phyloP scores from a whole-genome alignment of 306 rosid genomes.

The Cicer bijugum region DNA sequence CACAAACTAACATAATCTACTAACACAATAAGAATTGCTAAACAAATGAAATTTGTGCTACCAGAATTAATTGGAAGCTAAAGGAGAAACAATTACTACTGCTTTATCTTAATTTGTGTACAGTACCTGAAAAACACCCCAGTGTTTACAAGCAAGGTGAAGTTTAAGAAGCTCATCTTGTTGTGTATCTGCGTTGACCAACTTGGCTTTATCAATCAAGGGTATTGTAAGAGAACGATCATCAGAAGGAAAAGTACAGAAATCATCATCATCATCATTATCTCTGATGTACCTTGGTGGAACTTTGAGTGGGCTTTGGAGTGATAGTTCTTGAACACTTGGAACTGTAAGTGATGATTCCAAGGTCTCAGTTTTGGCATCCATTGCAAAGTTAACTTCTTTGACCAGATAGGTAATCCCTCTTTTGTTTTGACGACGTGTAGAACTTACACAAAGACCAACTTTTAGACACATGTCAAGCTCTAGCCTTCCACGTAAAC shows the following conservation, averaged over 20 bases:
- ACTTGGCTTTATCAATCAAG: slow-evolving; percentile 48
- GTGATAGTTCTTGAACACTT: slow-evolving; percentile 55
- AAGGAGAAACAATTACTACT: background rate
- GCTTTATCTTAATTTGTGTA: background rate
- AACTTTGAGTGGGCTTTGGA: slow-evolving; percentile 37
- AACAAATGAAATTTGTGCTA: background rate
- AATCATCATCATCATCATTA: slow-evolving; percentile 10
- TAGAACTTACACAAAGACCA: no score
- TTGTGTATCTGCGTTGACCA: slow-evolving; percentile 46
- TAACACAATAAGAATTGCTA: background rate
- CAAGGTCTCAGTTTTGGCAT: slow-evolving; percentile 27
- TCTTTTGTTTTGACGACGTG: background rate
- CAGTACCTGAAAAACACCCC: slow-evolving; percentile 59
- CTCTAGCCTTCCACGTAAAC: no score
- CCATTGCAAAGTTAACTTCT: slow-evolving; percentile 27
- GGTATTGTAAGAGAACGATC: slow-evolving; percentile 50
- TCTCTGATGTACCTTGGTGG: slow-evolving; percentile 54
- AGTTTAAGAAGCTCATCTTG: slow-evolving; percentile 50
- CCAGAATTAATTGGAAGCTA: background rate
- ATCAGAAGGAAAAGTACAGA: slow-evolving; percentile 37
- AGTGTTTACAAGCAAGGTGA: slow-evolving; percentile 52
- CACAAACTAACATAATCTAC: no score
- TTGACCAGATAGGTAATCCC: background rate
- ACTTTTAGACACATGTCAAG: no score
- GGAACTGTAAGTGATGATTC: slow-evolving; percentile 54